Evolutionary conservation across 2,329 filamentous ascomycete species (phyloP).

Genomic region (Cladosporium sp.): DNA sequence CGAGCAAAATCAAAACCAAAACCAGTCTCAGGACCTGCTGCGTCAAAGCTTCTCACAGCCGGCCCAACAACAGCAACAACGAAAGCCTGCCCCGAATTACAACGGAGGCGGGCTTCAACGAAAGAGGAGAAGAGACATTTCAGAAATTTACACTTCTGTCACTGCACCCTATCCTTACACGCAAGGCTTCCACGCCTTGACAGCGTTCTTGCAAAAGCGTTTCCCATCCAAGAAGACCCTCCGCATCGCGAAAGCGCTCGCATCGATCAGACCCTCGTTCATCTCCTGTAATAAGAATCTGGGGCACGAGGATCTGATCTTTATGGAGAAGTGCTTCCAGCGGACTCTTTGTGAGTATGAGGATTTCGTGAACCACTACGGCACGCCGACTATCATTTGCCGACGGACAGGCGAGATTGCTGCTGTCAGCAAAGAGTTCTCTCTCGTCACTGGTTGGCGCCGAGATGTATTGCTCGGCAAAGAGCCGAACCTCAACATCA

Average conservation of each 20-base stretch:
- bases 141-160: slow-evolving; percentile 80
- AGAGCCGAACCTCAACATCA: slow-evolving; percentile 80
- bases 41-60: slow-evolving; percentile 29
- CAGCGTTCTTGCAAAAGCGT: slow-evolving; percentile 69
- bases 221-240: slow-evolving; percentile 72
- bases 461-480: slow-evolving; percentile 84
- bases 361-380: slow-evolving; percentile 80
- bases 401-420: slow-evolving; percentile 91
- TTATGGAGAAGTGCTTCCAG: slow-evolving; percentile 97
- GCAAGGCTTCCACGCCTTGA: slow-evolving; percentile 80
- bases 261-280: slow-evolving; percentile 86
- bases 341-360: slow-evolving; percentile 88
- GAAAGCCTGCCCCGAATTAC: slow-evolving; percentile 25
- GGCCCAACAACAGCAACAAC: slow-evolving; percentile 22
- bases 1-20: slow-evolving; percentile 26
- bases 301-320: slow-evolving; percentile 80
- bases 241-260: slow-evolving; percentile 78
- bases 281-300: slow-evolving; percentile 88
- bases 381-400: slow-evolving; percentile 86
- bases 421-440: slow-evolving; percentile 92
- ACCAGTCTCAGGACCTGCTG: slow-evolving; percentile 18
- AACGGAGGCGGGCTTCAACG: slow-evolving; percentile 27
- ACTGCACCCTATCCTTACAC: slow-evolving; percentile 90
- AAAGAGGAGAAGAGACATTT: slow-evolving; percentile 63
- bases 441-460: slow-evolving; percentile 89